Evolutionary conservation across 2,329 filamentous ascomycete species (phyloP), one percentile per base, ranked within the genome.

Genomic region (Aspergillus piperis): DNA sequence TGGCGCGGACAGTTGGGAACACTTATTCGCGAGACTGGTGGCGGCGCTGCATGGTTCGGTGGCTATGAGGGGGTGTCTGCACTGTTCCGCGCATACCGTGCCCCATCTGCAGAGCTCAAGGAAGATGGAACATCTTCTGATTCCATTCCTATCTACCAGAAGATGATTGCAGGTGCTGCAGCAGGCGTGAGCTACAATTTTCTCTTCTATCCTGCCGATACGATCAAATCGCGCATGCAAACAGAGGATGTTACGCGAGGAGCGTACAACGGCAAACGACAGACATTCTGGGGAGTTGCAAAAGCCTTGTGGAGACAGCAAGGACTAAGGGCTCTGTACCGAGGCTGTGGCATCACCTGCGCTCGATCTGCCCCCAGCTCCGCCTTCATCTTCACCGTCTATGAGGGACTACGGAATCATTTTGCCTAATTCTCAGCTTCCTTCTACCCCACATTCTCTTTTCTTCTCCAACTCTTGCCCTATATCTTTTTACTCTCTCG

Each of bases 331-430:
- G 94, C 92, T 2, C 81, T 98, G 74, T 99, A 99, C 75, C 87
- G 94, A 56, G 95, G 95, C 3, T 99, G 95, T 70, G 95, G 95
- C 32, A 95, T 99, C 66, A 99, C 95, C 0, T 92, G 95, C 49
- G 82, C 88, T 32, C 86, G 95, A 62, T 90, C 92, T 38, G 93
- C 92, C 32, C 95, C 95, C 2, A 97, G 93, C 76, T 97, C 93
- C n/a, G 95, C 95, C 7, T 92, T 98, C 72, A 99, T 99, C 62
- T 99, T 99, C 72, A 93, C 95, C 63, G 88, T 98, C 62, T 98
- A 93, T 73, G 95, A 98, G 77, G 90, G 88, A 13, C 77, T 99
- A 75, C 92, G 92, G 79, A 83, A 82, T 64, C 80, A 86, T 67
- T 83, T 95, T 70, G 75, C 73, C 64, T 81, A 60, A n/a, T 58